Conservation (phyloP, 805 yeast genomes). For the Nakazawaea wyomingensis region DNA sequence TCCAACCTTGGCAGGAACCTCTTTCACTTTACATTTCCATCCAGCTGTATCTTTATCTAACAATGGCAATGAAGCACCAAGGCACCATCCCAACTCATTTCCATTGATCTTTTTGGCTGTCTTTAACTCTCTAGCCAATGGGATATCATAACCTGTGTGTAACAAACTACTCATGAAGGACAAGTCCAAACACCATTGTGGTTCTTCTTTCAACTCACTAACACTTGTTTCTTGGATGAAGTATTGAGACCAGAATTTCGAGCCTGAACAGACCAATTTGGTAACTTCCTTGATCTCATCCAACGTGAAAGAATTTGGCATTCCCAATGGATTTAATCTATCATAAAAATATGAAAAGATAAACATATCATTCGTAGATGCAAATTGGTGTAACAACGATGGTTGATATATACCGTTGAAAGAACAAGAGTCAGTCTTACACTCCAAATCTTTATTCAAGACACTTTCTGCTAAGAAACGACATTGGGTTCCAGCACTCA, state of each 20-base stretch:
- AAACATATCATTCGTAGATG: conserved; percentile 68
- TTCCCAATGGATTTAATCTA: conserved; percentile 87
- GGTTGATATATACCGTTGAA: conserved; percentile 99
- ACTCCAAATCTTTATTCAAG: conserved; percentile 76
- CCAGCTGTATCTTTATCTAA: conserved; percentile 54
- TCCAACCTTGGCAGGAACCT: conserved; percentile 12
- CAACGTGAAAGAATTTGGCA: conserved; percentile 86
- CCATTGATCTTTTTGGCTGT: conserved; percentile 87
- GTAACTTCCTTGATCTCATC: conserved; percentile 81
- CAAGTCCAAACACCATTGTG: conserved; percentile 92
- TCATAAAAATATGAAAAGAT: conserved; percentile 95
- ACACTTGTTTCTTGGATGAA: conserved; percentile 65
- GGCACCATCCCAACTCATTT: conserved; percentile 97
- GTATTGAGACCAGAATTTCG: conserved; percentile 62
- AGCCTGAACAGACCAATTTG: conserved; percentile 80
- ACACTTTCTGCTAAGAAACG: conserved; percentile 76
- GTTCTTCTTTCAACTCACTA: conserved; percentile 64
- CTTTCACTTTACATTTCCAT: conserved; percentile 62
- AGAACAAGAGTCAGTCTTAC: conserved; percentile 79
- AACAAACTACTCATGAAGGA: conserved; percentile 85
- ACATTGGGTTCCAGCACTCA: conserved; percentile 76
- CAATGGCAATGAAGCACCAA: conserved; percentile 94
- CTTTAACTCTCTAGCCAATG: conserved; percentile 79
- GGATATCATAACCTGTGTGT: conserved; percentile 96
- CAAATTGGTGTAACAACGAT: conserved; percentile 73